Percentiles rank a stretch among this genome's conserved stretches.
Evolutionary conservation across 2,329 filamentous ascomycete species (phyloP).

Genomic region (Trichoderma oligosporum): DNA sequence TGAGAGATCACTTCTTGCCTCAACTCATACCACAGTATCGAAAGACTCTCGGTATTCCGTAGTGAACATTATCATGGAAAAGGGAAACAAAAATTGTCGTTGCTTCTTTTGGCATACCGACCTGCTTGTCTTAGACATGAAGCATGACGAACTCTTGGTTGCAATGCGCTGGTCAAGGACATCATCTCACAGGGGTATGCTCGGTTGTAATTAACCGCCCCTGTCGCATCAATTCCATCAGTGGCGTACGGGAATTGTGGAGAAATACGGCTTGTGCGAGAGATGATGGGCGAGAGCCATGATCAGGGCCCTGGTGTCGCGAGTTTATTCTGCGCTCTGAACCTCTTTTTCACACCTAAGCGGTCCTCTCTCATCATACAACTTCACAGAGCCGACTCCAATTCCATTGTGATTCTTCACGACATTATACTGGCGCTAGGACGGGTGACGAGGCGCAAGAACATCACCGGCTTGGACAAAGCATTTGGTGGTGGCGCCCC

Average conservation of each 20-base stretch:
- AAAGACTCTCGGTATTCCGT: neutral
- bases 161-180: slow-evolving; percentile 10
- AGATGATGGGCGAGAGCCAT: slow-evolving; percentile 12
- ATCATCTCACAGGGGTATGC: slow-evolving; percentile 18
- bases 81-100: neutral
- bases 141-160: slow-evolving; percentile 15
- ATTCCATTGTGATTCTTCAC: slow-evolving; percentile 7
- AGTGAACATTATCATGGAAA: neutral
- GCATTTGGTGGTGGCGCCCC: slow-evolving; percentile 14
- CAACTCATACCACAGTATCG: too few species aligned
- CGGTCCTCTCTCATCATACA: neutral
- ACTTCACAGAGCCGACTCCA: neutral
- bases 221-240: slow-evolving; percentile 20
- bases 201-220: slow-evolving; percentile 18
- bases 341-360: neutral
- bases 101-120: neutral
- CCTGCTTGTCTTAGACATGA: slow-evolving; percentile 13
- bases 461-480: slow-evolving; percentile 2
- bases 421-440: slow-evolving; percentile 9
- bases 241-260: slow-evolving; percentile 19
- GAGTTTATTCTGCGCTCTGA: neutral
- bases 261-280: slow-evolving; percentile 2
- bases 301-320: slow-evolving; percentile 10
- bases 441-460: slow-evolving; percentile 15
- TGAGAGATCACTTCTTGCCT: too few species aligned